phyloP scores from a whole-genome alignment of 2,329 filamentous ascomycete genomes.

The Aspergillus quadrilineatus region DNA sequence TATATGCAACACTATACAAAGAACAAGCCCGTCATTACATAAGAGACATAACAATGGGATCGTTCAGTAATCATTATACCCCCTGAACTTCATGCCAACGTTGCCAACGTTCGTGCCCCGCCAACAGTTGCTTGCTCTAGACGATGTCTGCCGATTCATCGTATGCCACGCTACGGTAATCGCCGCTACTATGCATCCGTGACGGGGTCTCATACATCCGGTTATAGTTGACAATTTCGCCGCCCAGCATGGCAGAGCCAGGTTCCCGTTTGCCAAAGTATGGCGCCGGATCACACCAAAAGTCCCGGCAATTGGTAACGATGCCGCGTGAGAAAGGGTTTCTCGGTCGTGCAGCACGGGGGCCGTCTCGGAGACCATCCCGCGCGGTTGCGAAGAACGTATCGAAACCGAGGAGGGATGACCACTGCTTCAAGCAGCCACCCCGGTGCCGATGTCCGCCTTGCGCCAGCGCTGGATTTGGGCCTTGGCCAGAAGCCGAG shows the following conservation, averaged over 20 bases:
- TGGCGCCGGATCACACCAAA: conserved; percentile 88
- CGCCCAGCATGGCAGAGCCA: conserved; percentile 73
- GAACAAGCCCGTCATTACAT: conserved; percentile 7
- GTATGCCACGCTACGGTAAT: conserved; percentile 58
- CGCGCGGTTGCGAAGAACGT: conserved; percentile 90
- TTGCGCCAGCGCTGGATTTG: conserved; percentile 55
- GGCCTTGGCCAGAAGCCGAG: conserved; percentile 63
- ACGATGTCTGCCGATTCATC: conserved; percentile 31
- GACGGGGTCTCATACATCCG: conserved; percentile 82
- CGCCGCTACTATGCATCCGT: conserved; percentile 57
- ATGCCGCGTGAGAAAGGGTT: conserved; percentile 87
- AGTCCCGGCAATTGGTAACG: conserved; percentile 89
- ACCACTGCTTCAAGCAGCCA: conserved; percentile 76
- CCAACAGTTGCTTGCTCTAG: neutral
- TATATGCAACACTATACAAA: conserved; percentile 21
- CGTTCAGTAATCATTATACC: conserved; percentile 17
- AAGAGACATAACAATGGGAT: conserved; percentile 13
- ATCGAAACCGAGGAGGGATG: conserved; percentile 81
- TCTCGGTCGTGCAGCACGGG: conserved; percentile 51
- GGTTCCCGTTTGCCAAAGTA: conserved; percentile 73
- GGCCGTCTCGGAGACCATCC: conserved; percentile 60
- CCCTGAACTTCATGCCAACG: neutral
- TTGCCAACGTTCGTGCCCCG: neutral
- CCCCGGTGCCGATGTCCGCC: conserved; percentile 47
- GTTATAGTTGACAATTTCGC: conserved; percentile 80